A percentile compares a stretch with the other conserved stretches of the same genome.
These are phyloP conservation scores for Lipomyces yarrowii DNA, from an alignment of 1,139 yeast genomes.

Conservation along the genomic window DNA sequence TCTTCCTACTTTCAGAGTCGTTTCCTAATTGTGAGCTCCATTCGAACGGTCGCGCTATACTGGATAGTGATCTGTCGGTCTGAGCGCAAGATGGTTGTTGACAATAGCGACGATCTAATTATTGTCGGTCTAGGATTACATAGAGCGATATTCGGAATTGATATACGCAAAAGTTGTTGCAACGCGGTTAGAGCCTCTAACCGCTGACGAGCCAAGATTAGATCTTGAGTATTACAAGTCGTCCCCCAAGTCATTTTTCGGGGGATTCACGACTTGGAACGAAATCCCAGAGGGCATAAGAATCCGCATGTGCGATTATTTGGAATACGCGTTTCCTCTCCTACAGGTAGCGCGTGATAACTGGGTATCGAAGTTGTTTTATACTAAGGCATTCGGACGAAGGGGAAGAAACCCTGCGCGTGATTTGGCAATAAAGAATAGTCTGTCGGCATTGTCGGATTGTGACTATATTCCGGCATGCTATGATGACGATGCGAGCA, in stretches of 20 bases:
- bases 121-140: too few relatives aligned
- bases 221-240: background rate
- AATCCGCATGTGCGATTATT: background rate
- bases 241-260: background rate
- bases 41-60: too few relatives aligned
- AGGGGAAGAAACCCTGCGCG: background rate
- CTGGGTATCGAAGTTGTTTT: background rate
- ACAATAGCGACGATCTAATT: too few relatives aligned
- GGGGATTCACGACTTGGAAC: background rate
- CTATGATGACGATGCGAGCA: background rate
- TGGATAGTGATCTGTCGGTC: too few relatives aligned
- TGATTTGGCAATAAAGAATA: background rate
- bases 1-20: too few relatives aligned
- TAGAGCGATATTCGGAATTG: too few relatives aligned
- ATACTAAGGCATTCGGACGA: background rate
- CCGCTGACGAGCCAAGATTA: too few relatives aligned
- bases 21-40: too few relatives aligned
- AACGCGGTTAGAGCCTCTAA: too few relatives aligned
- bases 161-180: too few relatives aligned
- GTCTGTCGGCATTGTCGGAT: background rate
- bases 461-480: background rate
- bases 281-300: background rate
- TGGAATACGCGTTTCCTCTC: background rate
- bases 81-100: too few relatives aligned
- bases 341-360: background rate